These are phyloP conservation scores for Phialemoniopsis sp. DNA, from an alignment of 2,329 filamentous ascomycete genomes.

Conservation along the genomic window DNA sequence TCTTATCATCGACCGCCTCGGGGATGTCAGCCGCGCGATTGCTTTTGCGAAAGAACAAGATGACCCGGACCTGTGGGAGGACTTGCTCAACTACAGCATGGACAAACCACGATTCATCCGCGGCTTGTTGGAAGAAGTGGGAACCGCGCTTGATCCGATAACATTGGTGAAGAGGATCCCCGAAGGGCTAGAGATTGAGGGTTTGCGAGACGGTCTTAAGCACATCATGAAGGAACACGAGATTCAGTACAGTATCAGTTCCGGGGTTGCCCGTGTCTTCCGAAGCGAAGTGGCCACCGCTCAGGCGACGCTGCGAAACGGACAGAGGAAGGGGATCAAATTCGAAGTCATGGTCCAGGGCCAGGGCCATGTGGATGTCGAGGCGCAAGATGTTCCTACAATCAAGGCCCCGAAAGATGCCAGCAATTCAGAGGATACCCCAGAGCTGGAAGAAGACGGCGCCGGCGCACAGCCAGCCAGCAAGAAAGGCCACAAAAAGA, in stretches of 20 bases:
- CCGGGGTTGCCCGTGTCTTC: conserved; percentile 82
- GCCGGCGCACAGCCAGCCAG: conserved; percentile 3
- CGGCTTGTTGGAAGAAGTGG: conserved; percentile 86
- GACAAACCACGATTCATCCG: conserved; percentile 95
- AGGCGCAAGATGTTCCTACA: conserved; percentile 31
- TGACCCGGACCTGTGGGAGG: conserved; percentile 90
- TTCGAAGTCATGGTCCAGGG: conserved; percentile 66
- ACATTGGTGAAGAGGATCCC: conserved; percentile 86
- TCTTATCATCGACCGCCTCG: conserved; percentile 89
- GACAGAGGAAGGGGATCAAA: conserved; percentile 81
- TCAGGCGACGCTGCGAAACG: conserved; percentile 74
- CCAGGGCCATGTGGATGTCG: conserved; percentile 33
- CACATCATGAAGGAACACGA: conserved; percentile 95
- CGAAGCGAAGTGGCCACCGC: conserved; percentile 81
- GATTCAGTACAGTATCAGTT: conserved; percentile 87
- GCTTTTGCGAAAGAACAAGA: conserved; percentile 91
- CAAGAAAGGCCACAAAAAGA: background rate
- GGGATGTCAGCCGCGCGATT: conserved; percentile 89
- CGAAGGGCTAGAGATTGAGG: conserved; percentile 87
- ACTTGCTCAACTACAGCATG: conserved; percentile 93
- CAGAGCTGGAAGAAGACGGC: background rate
- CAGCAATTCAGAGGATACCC: conserved; percentile 17
- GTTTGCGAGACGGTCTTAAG: conserved; percentile 79
- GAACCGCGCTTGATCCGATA: conserved; percentile 89
- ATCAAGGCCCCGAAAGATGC: conserved; percentile 11